A percentile compares a stretch with the other conserved stretches of the same genome.
Conservation (phyloP, 768 basidiomycete species). For the Mycena indigotica region DNA sequence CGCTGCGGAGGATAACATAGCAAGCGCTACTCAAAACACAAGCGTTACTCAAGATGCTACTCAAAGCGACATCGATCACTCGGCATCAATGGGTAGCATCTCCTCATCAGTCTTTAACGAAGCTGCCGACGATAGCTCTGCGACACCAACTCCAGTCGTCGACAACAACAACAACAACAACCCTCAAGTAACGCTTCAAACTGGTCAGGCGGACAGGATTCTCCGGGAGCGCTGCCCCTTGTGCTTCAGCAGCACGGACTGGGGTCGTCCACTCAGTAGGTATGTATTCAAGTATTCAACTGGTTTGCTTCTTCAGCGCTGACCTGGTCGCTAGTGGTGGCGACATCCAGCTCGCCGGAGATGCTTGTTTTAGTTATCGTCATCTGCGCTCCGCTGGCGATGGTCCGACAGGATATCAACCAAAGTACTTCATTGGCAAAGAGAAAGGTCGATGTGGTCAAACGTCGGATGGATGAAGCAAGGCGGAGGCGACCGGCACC, state of each 20-base stretch:
- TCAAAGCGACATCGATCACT: no score
- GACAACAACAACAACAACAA: background rate
- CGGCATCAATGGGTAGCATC: no score
- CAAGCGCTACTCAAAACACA: no score
- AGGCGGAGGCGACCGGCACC: conserved; percentile 29
- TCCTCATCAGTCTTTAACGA: no score
- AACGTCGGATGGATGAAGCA: conserved; percentile 27
- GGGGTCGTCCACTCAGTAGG: conserved; percentile 26
- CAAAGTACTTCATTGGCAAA: conserved; percentile 38
- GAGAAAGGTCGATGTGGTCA: conserved; percentile 33
- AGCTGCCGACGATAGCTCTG: no score
- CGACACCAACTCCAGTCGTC: background rate
- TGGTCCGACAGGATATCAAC: conserved; percentile 39
- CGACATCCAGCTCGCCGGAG: conserved; percentile 39
- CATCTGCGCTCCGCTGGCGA: no score
- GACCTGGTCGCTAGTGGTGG: conserved; percentile 30
- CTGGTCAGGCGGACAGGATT: conserved; percentile 17
- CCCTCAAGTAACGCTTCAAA: background rate
- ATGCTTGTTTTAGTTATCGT: conserved; percentile 45
- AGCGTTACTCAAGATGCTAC: no score
- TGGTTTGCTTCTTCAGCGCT: background rate
- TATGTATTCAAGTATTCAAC: conserved; percentile 20
- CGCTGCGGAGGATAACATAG: background rate
- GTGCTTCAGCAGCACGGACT: conserved; percentile 23
- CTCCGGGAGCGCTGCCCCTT: conserved; percentile 35